A percentile compares a stretch with the other conserved stretches of the same genome.
Conservation (phyloP, 306 rosid genomes). For the Cicer bijugum region DNA sequence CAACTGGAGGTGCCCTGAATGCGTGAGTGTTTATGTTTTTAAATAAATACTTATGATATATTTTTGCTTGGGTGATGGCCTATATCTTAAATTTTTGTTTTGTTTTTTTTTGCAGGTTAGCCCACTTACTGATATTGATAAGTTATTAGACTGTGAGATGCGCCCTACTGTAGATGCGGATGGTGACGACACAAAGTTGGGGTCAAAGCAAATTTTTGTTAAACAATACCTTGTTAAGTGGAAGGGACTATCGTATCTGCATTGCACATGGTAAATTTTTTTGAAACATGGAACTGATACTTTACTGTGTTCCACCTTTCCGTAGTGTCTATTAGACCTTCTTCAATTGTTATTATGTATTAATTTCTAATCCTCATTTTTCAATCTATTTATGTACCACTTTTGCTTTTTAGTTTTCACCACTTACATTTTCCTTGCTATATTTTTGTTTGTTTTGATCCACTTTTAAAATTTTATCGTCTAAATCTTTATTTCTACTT, state of each 20-base stretch:
- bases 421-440: not conserved
- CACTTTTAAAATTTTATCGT: constrained; percentile 21
- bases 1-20: constrained; percentile 97
- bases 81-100: constrained; percentile 23
- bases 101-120: constrained; percentile 72
- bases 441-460: constrained; percentile 1
- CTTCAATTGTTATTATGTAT: constrained; percentile 37
- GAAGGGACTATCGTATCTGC: constrained; percentile 93
- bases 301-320: constrained; percentile 19
- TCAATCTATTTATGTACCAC: constrained; percentile 17
- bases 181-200: constrained; percentile 69
- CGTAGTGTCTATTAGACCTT: constrained; percentile 29
- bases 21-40: constrained; percentile 64
- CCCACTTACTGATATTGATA: constrained; percentile 89
- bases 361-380: constrained; percentile 29
- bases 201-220: constrained; percentile 85
- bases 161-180: constrained; percentile 88
- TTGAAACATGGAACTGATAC: constrained; percentile 39
- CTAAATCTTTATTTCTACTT: constrained; percentile 41
- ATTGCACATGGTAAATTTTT: constrained; percentile 80
- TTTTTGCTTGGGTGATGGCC: constrained; percentile 36
- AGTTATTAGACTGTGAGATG: constrained; percentile 91
- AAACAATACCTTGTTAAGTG: constrained; percentile 98
- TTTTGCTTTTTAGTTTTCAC: constrained; percentile 10
- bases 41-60: constrained; percentile 24